Evolutionary conservation across 2,329 filamentous ascomycete species (phyloP).

Genomic region (Penicillium sp.): DNA sequence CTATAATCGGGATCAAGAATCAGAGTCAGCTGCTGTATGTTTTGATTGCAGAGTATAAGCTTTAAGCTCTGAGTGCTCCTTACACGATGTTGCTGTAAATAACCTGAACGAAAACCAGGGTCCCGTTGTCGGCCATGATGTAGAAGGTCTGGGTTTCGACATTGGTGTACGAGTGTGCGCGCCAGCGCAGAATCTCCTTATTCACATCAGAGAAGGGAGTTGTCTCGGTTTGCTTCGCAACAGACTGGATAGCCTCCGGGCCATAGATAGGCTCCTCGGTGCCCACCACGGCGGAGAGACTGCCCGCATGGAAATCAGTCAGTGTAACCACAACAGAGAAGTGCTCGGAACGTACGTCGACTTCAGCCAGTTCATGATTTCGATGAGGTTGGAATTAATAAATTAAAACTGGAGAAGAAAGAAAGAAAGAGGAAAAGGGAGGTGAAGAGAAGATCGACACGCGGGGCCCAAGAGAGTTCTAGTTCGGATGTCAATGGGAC

Average conservation of each 20-base stretch:
- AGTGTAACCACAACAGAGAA: conserved; percentile 17
- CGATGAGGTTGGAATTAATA: background rate
- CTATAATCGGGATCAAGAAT: conserved; percentile 48
- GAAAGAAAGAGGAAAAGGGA: conserved; percentile 22
- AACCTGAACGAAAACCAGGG: conserved; percentile 77
- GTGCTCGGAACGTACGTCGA: conserved; percentile 65
- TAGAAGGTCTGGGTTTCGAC: conserved; percentile 98
- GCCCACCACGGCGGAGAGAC: conserved; percentile 76
- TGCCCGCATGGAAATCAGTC: conserved; percentile 54
- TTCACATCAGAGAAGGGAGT: conserved; percentile 77
- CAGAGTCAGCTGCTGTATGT: conserved; percentile 7
- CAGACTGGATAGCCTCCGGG: conserved; percentile 78
- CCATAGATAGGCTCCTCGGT: conserved; percentile 97
- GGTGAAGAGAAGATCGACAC: conserved; percentile 33
- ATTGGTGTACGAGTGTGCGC: conserved; percentile 74
- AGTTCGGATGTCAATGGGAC: conserved; percentile 28
- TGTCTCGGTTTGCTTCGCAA: conserved; percentile 74
- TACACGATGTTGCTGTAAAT: conserved; percentile 98
- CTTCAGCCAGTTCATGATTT: conserved; percentile 93
- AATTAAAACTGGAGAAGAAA: conserved; percentile 8
- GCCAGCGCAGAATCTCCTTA: conserved; percentile 80
- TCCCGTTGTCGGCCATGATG: conserved; percentile 74
- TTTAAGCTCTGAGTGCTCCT: conserved; percentile 33
- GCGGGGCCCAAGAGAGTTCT: conserved; percentile 32
- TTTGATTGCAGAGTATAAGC: background rate